These are phyloP conservation scores for Stentor coeruleus DNA, from an alignment of 73 alveolate genomes.

Conservation along the genomic window DNA sequence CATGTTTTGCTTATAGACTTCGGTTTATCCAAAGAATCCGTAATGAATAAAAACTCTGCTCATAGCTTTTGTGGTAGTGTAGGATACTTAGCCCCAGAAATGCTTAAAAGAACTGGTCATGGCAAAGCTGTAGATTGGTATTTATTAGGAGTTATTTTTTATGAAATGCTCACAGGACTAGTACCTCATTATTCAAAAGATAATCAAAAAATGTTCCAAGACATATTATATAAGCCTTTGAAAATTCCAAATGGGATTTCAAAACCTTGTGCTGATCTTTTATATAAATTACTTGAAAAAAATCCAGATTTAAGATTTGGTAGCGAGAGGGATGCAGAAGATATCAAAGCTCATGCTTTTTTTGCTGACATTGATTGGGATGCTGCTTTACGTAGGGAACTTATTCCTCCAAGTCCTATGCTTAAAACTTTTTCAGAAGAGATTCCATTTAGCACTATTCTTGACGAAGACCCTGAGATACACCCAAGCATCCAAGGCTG, in stretches of 20 bases:
- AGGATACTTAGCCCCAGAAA: conserved; percentile 91
- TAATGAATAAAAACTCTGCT: conserved; percentile 55
- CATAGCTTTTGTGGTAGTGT: conserved; percentile 84
- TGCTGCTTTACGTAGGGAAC: background rate
- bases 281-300: no score
- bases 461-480: background rate
- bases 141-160: conserved; percentile 70
- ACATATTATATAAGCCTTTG: no score
- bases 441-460: background rate
- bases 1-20: conserved; percentile 94
- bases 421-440: background rate
- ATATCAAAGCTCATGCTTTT: background rate
- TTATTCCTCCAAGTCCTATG: background rate
- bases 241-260: background rate
- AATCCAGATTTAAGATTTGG: background rate
- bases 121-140: conserved; percentile 89
- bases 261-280: background rate
- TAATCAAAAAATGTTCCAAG: background rate
- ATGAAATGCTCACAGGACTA: conserved; percentile 55
- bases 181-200: conserved; percentile 36
- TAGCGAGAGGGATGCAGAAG: background rate
- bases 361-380: background rate
- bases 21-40: conserved; percentile 91
- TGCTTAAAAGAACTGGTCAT: conserved; percentile 74
- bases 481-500: background rate